Conservation (phyloP, 1,284 basidiomycete species). For the Apiotrichum siamense region DNA sequence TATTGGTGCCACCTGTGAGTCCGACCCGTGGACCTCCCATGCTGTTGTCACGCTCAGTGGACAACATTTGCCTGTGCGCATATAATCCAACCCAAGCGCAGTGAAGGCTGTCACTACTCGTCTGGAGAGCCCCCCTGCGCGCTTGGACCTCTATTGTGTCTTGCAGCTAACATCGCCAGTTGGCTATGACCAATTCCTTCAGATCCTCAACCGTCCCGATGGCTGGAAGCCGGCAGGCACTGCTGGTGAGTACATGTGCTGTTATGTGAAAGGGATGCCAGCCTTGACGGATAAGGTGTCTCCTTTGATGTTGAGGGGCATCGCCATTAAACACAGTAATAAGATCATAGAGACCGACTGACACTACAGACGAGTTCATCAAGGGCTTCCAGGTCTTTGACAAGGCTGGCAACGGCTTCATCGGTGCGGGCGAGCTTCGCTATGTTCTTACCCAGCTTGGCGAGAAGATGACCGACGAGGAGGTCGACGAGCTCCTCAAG, state of each 20-base stretch:
- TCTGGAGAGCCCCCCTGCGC: too few species aligned
- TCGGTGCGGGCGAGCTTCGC: conserved; percentile 82
- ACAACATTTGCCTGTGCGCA: too few species aligned
- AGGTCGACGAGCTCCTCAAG: conserved; percentile 96
- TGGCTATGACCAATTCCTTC: conserved; percentile 81
- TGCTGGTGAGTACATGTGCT: conserved; percentile 59
- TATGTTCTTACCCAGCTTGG: conserved; percentile 94
- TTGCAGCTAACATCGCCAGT: conserved; percentile 51
- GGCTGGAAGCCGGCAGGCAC: conserved; percentile 95
- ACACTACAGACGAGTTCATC: conserved; percentile 81
- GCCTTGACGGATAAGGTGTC: too few species aligned
- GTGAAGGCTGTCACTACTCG: too few species aligned
- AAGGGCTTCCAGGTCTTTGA: conserved; percentile 99
- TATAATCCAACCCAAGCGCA: too few species aligned
- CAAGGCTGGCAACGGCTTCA: conserved; percentile 95
- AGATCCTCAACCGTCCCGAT: conserved; percentile 88
- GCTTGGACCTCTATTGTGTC: too few species aligned
- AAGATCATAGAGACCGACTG: neutral
- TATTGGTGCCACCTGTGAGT: conserved; percentile 50
- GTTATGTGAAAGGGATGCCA: too few species aligned
- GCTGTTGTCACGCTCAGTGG: too few species aligned
- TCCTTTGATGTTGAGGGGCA: too few species aligned
- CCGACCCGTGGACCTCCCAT: too few species aligned
- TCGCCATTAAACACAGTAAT: too few species aligned
- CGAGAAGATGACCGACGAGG: conserved; percentile 95